Evolutionary conservation across 2,329 filamentous ascomycete species (phyloP), one percentile per base, ranked within the genome.

Genomic region (Botryotinia narcissicola): DNA sequence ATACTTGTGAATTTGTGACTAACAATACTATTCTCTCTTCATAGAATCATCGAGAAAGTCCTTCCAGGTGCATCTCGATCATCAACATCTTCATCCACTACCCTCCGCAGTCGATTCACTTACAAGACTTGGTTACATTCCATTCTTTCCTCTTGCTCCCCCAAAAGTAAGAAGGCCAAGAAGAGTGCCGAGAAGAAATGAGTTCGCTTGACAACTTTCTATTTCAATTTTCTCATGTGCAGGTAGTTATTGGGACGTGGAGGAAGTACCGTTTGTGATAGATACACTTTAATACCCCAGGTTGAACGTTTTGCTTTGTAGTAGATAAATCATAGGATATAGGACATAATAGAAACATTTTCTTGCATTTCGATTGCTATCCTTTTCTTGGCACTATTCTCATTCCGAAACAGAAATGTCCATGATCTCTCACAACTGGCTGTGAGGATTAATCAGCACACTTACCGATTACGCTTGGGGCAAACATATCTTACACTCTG

Each of bases 41-140:
- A 68, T 68, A 68, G 64, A 68, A 68, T 68, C 35, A 54, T 68
- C 22, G 64, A 68, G 35, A 54, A 68, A 54, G 64, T 68, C 46
- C 64, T 68, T 29, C 64, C 64, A 4, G 46, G 32, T 29, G 46
- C 64, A 4, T 54, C 64, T 54, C 32, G 64, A 7, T 54, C 64
- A 68, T 68, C 64, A 10, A 29, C 64, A 40, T 68, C 64, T 54
- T 68, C 64, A 14, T 40, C 46, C 14, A 54, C 46, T 22, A 68
- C 46, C 16, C 64, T 68, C 20, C 64, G 25, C 46, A 68, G n/a
- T 40, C 64, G 46, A 7, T 68, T 54, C 25, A 54, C 46, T 5
- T 68, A 68, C 25, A 68, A 68, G 32, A 40, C 32, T 40, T 68
- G 64, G 64, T 54, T 68, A n/a, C 54, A 4, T 22, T 40, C 64